Evolutionary conservation across 805 yeast genomes (phyloP), one percentile per base, ranked within the genome.

Genomic region (Wickerhamiella sergipiensis): DNA sequence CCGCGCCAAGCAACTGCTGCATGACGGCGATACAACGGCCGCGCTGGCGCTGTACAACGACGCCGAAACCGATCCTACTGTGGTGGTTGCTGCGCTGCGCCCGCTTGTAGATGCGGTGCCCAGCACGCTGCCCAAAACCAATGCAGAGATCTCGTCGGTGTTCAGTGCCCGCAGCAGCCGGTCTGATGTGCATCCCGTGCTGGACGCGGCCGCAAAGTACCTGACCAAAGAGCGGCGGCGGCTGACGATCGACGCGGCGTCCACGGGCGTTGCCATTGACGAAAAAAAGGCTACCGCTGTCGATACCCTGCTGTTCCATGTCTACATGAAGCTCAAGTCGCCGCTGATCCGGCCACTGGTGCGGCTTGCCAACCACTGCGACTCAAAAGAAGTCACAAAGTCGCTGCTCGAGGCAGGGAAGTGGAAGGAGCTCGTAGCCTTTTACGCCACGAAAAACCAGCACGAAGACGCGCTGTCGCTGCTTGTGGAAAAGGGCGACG

Each of bases 281-380:
- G 55, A 58, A 4, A 59, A 63, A 1, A 60, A 67, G 8, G 74
- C 76, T 0, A 60, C 59, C 5, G 53, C 75, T 1, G 76, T 92
- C 1, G 98, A 90, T 61, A 83, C 95, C 0, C 73, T 86, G 0
- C 70, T 92, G 18, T 86, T 90, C 59, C 71, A 78, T 48, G 78
- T 92, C 53, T 90, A 92, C 61, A 70, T 79, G 52, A 62, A 78
- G n/a, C 77, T 78, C 29, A 78, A 78, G 50, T 84, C 85, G 0
- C 75, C 82, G 54, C 71, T 90, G 62, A 75, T 90, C 13, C 95
- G 90, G 0, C 92, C 97, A 0, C 75, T 90, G 19, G 71, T 90
- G 5, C 71, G 97, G 47, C 73, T 87, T 1, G 76, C 78, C 24
- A 92, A 89, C 63, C 70, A 72, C 57, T 87, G 97, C 67, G 81